These are phyloP conservation scores for Triticum turgidum DNA, from an alignment of 176 grass and related monocot species.

Conservation along the genomic window DNA sequence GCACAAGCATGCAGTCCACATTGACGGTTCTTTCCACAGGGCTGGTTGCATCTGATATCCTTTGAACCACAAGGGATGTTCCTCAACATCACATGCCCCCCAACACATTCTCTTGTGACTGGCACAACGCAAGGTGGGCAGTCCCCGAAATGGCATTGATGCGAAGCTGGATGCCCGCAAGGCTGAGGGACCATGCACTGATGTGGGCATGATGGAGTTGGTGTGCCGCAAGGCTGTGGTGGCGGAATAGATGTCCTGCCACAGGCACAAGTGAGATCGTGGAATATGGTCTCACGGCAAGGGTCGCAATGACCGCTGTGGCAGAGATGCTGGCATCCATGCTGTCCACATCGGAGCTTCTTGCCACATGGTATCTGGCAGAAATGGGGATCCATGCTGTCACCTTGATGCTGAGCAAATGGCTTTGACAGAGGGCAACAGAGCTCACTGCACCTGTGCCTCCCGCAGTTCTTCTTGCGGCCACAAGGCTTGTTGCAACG, in stretches of 20 bases:
- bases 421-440: slow-evolving; percentile 67
- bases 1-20: slow-evolving; percentile 88
- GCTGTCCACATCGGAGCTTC: slow-evolving; percentile 81
- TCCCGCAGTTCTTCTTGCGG: slow-evolving; percentile 85
- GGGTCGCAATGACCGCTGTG: slow-evolving; percentile 81
- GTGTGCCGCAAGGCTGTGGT: slow-evolving; percentile 75
- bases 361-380: slow-evolving; percentile 84
- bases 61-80: slow-evolving; percentile 96
- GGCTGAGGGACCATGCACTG: slow-evolving; percentile 66
- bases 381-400: slow-evolving; percentile 68
- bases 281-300: slow-evolving; percentile 86
- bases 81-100: slow-evolving; percentile 84
- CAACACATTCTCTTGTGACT: slow-evolving; percentile 76
- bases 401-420: slow-evolving; percentile 27
- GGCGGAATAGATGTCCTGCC: slow-evolving; percentile 85
- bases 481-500: slow-evolving; percentile 77
- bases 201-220: slow-evolving; percentile 71
- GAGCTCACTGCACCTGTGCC: slow-evolving; percentile 81
- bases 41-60: slow-evolving; percentile 91
- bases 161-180: slow-evolving; percentile 70
- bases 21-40: slow-evolving; percentile 85
- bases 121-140: slow-evolving; percentile 77
- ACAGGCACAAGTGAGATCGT: slow-evolving; percentile 82
- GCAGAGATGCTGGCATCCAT: slow-evolving; percentile 73
- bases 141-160: slow-evolving; percentile 88